Evolutionary conservation across 148 eudicot genomes (phyloP), one percentile per base, ranked within the genome.

Genomic region (Hydrangea macrophylla): DNA sequence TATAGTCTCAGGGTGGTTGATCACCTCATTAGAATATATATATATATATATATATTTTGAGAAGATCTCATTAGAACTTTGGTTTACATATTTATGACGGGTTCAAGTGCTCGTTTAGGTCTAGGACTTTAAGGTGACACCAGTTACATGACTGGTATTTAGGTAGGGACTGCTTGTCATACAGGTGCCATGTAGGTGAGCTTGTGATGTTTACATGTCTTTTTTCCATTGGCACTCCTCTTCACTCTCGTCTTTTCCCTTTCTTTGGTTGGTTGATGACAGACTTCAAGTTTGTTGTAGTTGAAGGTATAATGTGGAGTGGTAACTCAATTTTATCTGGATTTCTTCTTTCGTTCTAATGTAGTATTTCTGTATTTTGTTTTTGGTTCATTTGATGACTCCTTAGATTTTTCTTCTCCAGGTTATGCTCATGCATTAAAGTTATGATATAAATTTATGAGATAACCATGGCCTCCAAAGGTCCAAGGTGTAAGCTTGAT

Each of bases 401-500:
- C 61, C 33, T 33, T 35, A 24, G 7, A 32, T 13, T n/a, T 6
- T 31, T 35, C 18, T 67, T 37, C 28, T 64, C 4, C 17, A 1
- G 18, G 48, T 8, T 55, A 25, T 73, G n/a, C 39, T 11, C 66
- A 65, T 70, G 60, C 20, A 31, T 73, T 31, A 28, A 18, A 13
- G n/a, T 28, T 68, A 67, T 67, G 77, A n/a, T 67, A 54, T 25
- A 51, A 12, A 25, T 42, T 67, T 68, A 58, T 39, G 48, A 61
- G 75, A 63, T 70, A 65, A 73, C 25, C 66, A 94, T 94, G 98
- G 97, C 97, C 79, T 94, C 98, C 35, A 94, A 88, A 86, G 98
- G 97, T 70, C 96, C 89, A 62, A 88, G 96, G 83, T 88, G 91
- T 40, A 94, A 87, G 77, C 86, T 87, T 81, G 99, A 94, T 73